Base-by-base conservation (phyloP, 441 rosid genomes). In the Croton setiger region DNA sequence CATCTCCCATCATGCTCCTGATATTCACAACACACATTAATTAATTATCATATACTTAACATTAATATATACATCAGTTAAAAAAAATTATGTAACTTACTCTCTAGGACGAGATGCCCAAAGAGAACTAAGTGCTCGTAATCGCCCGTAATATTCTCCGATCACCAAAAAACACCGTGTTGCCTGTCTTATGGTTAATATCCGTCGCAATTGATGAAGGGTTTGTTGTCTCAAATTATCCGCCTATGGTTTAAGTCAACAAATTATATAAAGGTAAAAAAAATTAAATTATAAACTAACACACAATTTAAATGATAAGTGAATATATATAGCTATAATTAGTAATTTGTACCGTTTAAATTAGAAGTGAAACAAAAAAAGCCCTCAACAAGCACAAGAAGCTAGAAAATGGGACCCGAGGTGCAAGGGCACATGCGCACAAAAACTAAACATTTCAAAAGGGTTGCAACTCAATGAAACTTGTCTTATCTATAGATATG, bases 71-170 rank as follows among this genome's bases (percentile, higher is more conserved):
- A 10, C 1, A 6, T 0, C 8, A 39, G 35, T 21, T 14, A 35
- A 51, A n/a, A 20, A 11, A 20, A 21, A 55, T 55, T 11, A 11
- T 4, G 4, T 5, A 8, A 0, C 43, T 60, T 86, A 96, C 80
- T 95, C 97, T 27, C 96, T 81, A 33, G 98, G 96, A 57, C 98
- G 98, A 56, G 96, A 86, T 64, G 84, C 49, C 99, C 99, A 96
- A 14, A 96, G 92, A 35, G 98, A 88, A 74, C 98, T 96, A 41
- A 96, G 87, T 43, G 96, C 92, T 36, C 96, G 93, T 59, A 96
- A 85, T 65, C 98, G 93, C 17, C 92, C 91, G 53, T 86, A 92
- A 55, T 92, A 91, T 73, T 96, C 99, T 0, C 93, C 92, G 18
- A 92, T 86, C 1, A 93, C 96, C 68, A 96, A 68, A 68, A 91